phyloP scores from a whole-genome alignment of 129 eudicot genomes.

The Chrysanthemum lavandulifolium region DNA sequence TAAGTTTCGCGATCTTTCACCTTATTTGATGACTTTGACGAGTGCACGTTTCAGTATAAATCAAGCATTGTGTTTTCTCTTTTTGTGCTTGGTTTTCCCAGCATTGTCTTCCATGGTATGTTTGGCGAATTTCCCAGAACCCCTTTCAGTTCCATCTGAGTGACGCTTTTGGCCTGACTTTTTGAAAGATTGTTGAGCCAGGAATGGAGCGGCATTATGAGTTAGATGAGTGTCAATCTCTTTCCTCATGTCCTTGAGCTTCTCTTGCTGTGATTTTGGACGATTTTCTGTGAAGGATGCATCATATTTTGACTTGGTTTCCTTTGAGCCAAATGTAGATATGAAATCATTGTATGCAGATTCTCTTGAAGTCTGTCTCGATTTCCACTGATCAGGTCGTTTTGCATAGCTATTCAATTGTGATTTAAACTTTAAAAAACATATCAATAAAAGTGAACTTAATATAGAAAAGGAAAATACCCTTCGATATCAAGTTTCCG shows the following conservation, averaged over 20 bases:
- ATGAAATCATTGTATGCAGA: conserved; percentile 66
- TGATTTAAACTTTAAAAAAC: not conserved
- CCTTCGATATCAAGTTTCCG: conserved; percentile 85
- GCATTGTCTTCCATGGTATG: conserved; percentile 29
- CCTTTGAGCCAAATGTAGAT: conserved; percentile 61
- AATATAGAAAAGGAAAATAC: conserved; percentile 32
- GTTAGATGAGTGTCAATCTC: conserved; percentile 59
- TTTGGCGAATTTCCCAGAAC: conserved; percentile 30
- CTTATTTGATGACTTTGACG: conserved; percentile 32
- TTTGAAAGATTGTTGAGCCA: conserved; percentile 41
- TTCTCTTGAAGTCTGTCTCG: conserved; percentile 70
- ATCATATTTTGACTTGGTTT: conserved; percentile 33
- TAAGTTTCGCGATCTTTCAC: conserved; percentile 21
- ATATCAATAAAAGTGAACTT: not conserved
- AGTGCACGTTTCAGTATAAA: conserved; percentile 19
- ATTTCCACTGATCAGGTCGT: conserved; percentile 87
- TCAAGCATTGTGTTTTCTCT: conserved; percentile 28
- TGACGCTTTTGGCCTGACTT: conserved; percentile 38
- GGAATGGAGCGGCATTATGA: conserved; percentile 31
- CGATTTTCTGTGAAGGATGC: conserved; percentile 40
- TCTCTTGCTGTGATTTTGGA: conserved; percentile 53
- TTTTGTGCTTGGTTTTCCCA: conserved; percentile 34
- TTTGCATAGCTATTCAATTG: conserved; percentile 49
- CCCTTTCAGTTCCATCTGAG: conserved; percentile 30
- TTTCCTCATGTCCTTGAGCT: conserved; percentile 77